Conservation (phyloP, 768 basidiomycete genomes). For the Leccinum subtestaceum region DNA sequence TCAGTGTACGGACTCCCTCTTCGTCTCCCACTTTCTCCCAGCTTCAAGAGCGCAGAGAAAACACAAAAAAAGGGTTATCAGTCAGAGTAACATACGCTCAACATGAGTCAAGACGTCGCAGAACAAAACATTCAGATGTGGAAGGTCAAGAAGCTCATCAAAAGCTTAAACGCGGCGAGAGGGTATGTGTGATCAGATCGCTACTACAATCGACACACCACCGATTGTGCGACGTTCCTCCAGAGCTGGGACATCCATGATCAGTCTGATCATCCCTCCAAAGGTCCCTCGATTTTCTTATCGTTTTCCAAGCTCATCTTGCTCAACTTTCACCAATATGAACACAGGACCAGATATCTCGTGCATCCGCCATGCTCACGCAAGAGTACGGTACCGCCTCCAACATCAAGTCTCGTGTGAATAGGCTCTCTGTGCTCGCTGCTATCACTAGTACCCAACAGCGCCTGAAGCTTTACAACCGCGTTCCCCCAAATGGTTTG, state of each 20-base stretch:
- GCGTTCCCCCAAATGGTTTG: slow-evolving; percentile 94
- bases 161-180: slow-evolving; percentile 87
- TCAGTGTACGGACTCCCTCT: slow-evolving; percentile 7
- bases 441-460: slow-evolving; percentile 99
- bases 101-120: slow-evolving; percentile 79
- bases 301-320: slow-evolving; percentile 4
- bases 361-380: slow-evolving; percentile 92
- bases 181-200: slow-evolving; percentile 25
- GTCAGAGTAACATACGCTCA: slow-evolving; percentile 35
- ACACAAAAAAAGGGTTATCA: slow-evolving; percentile 14
- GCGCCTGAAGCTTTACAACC: slow-evolving; percentile 92
- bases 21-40: slow-evolving; percentile 25
- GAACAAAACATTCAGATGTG: slow-evolving; percentile 97
- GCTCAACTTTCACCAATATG: slow-evolving; percentile 1
- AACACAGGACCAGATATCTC: slow-evolving; percentile 85
- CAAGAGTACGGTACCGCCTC: slow-evolving; percentile 99
- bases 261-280: slow-evolving; percentile 94
- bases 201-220: not conserved
- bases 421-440: slow-evolving; percentile 94
- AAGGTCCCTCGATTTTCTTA: slow-evolving; percentile 50
- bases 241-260: slow-evolving; percentile 97
- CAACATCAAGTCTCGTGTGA: slow-evolving; percentile 99
- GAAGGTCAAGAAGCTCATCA: slow-evolving; percentile 99
- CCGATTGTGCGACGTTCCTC: slow-evolving; percentile 23
- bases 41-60: slow-evolving; percentile 12